Conservation (phyloP, 805 yeast genomes). For the Debaryomyces prosopidis region DNA sequence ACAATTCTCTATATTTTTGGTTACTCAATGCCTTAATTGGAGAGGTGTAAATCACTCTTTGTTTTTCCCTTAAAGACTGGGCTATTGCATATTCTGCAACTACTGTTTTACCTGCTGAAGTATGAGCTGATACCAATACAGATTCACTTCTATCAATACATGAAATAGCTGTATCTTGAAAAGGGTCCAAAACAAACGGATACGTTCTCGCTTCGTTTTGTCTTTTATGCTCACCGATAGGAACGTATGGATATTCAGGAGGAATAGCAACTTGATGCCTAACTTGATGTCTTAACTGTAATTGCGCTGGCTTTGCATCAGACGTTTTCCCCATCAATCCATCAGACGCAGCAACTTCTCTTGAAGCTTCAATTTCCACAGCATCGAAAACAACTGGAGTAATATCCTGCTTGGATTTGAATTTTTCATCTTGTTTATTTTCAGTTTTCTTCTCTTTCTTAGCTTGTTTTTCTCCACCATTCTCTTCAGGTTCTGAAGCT, state of each 20-base stretch:
- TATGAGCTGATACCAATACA: slow-evolving; percentile 95
- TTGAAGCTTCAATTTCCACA: slow-evolving; percentile 83
- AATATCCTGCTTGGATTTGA: slow-evolving; percentile 39
- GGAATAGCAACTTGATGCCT: slow-evolving; percentile 98
- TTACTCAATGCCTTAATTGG: slow-evolving; percentile 94
- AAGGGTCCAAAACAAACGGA: slow-evolving; percentile 93
- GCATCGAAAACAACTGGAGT: slow-evolving; percentile 83
- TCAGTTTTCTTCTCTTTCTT: slow-evolving; percentile 16
- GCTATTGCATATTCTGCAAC: slow-evolving; percentile 98
- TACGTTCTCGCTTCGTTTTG: slow-evolving; percentile 79
- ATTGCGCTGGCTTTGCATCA: slow-evolving; percentile 38
- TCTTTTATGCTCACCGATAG: slow-evolving; percentile 86
- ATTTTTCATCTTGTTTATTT: slow-evolving; percentile 18
- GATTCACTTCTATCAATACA: slow-evolving; percentile 95
- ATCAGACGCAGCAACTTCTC: slow-evolving; percentile 82
- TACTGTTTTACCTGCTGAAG: slow-evolving; percentile 96
- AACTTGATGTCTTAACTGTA: slow-evolving; percentile 86
- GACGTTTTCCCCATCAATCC: slow-evolving; percentile 50
- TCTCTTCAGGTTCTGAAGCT: slow-evolving; percentile 20
- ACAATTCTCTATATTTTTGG: slow-evolving; percentile 88
- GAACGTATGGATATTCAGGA: slow-evolving; percentile 82
- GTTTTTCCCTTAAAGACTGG: slow-evolving; percentile 86
- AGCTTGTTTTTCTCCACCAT: slow-evolving; percentile 19
- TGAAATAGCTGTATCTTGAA: slow-evolving; percentile 94
- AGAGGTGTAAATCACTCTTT: slow-evolving; percentile 91